A percentile compares a stretch with the other conserved stretches of the same genome.
phyloP scores from a whole-genome alignment of 352 stramenopile species.

The Phytophthora cajani region DNA sequence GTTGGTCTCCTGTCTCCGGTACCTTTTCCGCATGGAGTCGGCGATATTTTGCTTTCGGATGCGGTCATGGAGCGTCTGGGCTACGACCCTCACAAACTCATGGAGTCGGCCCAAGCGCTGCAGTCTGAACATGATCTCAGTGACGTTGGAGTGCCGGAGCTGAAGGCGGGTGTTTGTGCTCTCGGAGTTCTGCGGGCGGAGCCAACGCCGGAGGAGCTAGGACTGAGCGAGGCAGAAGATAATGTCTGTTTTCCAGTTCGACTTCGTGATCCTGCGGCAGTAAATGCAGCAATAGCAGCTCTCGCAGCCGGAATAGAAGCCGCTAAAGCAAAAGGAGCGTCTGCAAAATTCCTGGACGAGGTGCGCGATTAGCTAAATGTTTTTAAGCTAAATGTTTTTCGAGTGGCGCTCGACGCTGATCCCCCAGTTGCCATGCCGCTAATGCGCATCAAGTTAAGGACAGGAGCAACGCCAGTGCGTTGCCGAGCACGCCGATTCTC shows the following conservation, averaged over 20 bases:
- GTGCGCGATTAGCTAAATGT: background rate
- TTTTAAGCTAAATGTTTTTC: background rate
- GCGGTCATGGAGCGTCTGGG: no score
- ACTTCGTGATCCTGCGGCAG: background rate
- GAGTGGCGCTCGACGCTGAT: background rate
- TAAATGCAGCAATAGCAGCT: background rate
- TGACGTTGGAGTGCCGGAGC: background rate
- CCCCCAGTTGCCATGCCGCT: background rate
- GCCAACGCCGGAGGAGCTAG: background rate
- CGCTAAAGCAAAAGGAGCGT: background rate
- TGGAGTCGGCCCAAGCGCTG: background rate
- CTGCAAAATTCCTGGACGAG: background rate
- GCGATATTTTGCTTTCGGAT: no score
- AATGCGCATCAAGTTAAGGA: background rate
- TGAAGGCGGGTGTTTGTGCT: background rate
- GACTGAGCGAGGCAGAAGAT: background rate
- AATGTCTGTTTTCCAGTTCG: background rate
- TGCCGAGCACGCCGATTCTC: background rate
- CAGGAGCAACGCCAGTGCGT: background rate
- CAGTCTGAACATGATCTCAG: background rate
- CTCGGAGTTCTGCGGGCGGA: background rate
- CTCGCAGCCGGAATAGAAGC: background rate
- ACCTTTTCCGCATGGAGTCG: no score
- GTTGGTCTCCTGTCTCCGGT: no score
- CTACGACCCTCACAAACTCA: no score